Conservation (phyloP, 2,329 filamentous ascomycete genomes). For the Nakataea oryzae region DNA sequence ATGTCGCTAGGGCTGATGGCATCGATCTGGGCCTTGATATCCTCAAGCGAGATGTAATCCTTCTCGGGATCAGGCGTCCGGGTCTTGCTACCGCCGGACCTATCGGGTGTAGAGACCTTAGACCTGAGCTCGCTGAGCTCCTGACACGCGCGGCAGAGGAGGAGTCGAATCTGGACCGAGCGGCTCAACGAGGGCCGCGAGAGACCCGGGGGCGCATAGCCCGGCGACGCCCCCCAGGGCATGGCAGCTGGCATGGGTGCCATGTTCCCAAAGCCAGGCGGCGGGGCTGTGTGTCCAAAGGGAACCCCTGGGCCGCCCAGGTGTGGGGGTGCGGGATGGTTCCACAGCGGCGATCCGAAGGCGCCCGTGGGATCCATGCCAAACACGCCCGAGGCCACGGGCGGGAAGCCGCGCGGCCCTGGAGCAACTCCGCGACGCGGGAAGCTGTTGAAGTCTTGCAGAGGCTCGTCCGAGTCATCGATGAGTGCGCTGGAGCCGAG, state of each 20-base stretch:
- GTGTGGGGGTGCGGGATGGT: not conserved
- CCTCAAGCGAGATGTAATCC: slow-evolving; percentile 60
- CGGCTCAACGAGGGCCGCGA: slow-evolving; percentile 21
- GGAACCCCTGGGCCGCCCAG: not conserved
- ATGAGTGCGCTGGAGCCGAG: slow-evolving; percentile 86
- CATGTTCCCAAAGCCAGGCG: slow-evolving; percentile 2
- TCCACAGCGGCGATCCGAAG: slow-evolving; percentile 11
- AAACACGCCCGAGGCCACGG: not conserved
- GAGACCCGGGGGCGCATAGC: slow-evolving; percentile 8
- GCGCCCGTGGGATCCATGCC: slow-evolving; percentile 7
- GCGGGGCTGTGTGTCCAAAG: slow-evolving; percentile 2
- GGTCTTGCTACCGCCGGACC: slow-evolving; percentile 7
- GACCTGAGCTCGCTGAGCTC: slow-evolving; percentile 36
- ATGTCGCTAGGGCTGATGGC: slow-evolving; percentile 25
- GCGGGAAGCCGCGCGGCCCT: not conserved
- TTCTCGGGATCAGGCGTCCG: slow-evolving; percentile 29
- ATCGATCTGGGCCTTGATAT: slow-evolving; percentile 56
- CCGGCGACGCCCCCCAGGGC: slow-evolving; percentile 6
- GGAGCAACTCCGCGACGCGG: slow-evolving; percentile 11
- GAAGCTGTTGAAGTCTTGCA: slow-evolving; percentile 19
- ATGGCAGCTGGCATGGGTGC: not conserved
- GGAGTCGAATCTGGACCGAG: slow-evolving; percentile 52
- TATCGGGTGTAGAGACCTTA: not conserved
- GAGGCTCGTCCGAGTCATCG: slow-evolving; percentile 58
- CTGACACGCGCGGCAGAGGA: slow-evolving; percentile 73